Percentiles rank a stretch among this genome's conserved stretches.
phyloP scores from a whole-genome alignment of 805 yeast species.

The Wickerhamomyces sydowiorum region DNA sequence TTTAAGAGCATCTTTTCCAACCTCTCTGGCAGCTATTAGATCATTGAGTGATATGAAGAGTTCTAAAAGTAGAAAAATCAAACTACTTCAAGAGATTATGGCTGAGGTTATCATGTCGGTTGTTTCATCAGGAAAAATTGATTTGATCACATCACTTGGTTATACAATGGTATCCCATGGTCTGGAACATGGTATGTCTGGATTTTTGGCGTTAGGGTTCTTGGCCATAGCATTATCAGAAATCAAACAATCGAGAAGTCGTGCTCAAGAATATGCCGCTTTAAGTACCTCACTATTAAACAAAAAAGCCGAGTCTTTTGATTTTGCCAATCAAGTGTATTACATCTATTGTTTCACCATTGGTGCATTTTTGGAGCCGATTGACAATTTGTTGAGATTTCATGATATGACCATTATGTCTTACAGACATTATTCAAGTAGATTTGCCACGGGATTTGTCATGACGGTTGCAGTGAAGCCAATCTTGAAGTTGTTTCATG shows the following conservation, averaged over 20 bases:
- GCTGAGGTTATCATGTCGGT: constrained; percentile 32
- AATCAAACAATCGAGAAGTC: constrained; percentile 26
- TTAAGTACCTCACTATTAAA: constrained; percentile 34
- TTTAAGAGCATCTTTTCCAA: constrained; percentile 28
- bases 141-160: constrained; percentile 27
- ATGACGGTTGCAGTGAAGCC: constrained; percentile 13
- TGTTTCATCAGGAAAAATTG: constrained; percentile 21
- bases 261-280: constrained; percentile 36
- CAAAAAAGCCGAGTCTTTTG: constrained; percentile 28
- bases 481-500: constrained; percentile 6
- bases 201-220: constrained; percentile 33
- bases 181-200: constrained; percentile 33
- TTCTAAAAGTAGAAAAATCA: constrained; percentile 23
- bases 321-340: constrained; percentile 32
- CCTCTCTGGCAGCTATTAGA: constrained; percentile 33
- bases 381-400: constrained; percentile 27
- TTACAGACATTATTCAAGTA: constrained; percentile 12
- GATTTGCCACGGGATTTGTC: constrained; percentile 8
- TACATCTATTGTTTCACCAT: constrained; percentile 35
- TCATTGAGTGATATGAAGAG: constrained; percentile 18
- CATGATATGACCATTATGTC: constrained; percentile 17
- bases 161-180: constrained; percentile 30
- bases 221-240: constrained; percentile 33
- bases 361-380: constrained; percentile 38
- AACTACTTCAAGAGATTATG: constrained; percentile 35